These are phyloP conservation scores for Dendrothele bispora DNA, from an alignment of 768 basidiomycete genomes.

Conservation along the genomic window DNA sequence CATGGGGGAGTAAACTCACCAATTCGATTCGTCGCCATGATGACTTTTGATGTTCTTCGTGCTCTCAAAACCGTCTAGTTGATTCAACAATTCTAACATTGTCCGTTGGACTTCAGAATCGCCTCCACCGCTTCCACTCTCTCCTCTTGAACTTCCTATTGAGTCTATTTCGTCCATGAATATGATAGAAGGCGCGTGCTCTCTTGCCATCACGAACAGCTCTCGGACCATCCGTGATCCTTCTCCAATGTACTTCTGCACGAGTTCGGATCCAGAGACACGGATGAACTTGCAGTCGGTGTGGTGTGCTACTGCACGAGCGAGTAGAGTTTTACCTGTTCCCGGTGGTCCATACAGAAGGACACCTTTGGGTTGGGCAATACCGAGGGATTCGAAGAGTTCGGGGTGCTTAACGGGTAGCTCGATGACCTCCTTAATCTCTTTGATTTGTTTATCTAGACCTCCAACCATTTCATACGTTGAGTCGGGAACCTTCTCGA, in stretches of 20 bases:
- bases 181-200: constrained; percentile 80
- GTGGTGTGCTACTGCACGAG: constrained; percentile 78
- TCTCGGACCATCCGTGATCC: constrained; percentile 80
- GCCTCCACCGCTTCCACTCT: constrained; percentile 45
- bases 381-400: constrained; percentile 75
- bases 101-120: constrained; percentile 69
- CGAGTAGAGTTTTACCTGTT: constrained; percentile 75
- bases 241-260: constrained; percentile 84
- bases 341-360: constrained; percentile 77
- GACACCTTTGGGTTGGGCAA: constrained; percentile 80
- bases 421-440: constrained; percentile 88
- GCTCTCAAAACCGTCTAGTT: constrained; percentile 64
- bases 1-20: constrained; percentile 28
- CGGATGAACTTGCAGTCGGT: constrained; percentile 84
- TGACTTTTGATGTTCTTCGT: constrained; percentile 82
- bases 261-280: constrained; percentile 71
- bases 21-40: constrained; percentile 83
- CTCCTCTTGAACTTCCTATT: constrained; percentile 73
- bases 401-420: constrained; percentile 81
- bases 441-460: constrained; percentile 98
- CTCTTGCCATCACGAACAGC: constrained; percentile 80
- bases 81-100: constrained; percentile 66
- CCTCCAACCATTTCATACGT: constrained; percentile 99
- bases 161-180: constrained; percentile 89
- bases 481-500: constrained; percentile 98